Percentiles rank a stretch among this genome's conserved stretches.
Conservation (phyloP, 2,329 filamentous ascomycete genomes). For the Lecanicillium sp. region DNA sequence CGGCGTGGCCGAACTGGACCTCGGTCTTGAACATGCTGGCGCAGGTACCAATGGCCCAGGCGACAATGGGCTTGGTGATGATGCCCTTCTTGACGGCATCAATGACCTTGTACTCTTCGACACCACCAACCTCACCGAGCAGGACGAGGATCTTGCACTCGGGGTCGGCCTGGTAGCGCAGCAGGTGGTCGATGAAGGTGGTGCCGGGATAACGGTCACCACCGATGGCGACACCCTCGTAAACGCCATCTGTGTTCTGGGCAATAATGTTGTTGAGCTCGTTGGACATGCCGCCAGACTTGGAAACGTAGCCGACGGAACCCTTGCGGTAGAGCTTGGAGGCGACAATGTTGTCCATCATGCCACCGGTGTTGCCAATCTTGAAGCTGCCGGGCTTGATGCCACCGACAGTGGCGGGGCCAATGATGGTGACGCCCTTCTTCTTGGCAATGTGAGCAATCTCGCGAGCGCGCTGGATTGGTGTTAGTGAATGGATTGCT, state of each 20-base stretch:
- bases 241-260: slow-evolving; percentile 93
- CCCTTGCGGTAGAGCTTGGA: slow-evolving; percentile 99
- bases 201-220: slow-evolving; percentile 98
- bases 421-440: slow-evolving; percentile 99
- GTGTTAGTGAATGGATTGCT: slow-evolving; percentile 14
- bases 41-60: slow-evolving; percentile 98
- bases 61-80: slow-evolving; percentile 98
- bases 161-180: slow-evolving; percentile 92
- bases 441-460: slow-evolving; percentile 94
- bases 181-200: slow-evolving; percentile 97
- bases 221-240: slow-evolving; percentile 98
- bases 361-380: slow-evolving; percentile 99
- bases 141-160: slow-evolving; percentile 96
- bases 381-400: slow-evolving; percentile 99
- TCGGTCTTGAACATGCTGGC: slow-evolving; percentile 99
- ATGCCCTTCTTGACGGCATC: slow-evolving; percentile 90
- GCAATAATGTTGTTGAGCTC: slow-evolving; percentile 99
- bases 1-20: slow-evolving; percentile 98
- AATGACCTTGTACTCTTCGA: slow-evolving; percentile 99
- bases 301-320: slow-evolving; percentile 98
- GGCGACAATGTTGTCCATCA: slow-evolving; percentile 99
- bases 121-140: slow-evolving; percentile 97
- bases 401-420: slow-evolving; percentile 94
- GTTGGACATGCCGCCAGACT: slow-evolving; percentile 99
- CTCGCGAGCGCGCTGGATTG: slow-evolving; percentile 80